Conservation (phyloP, 768 basidiomycete species). For the Xerocomellus amylosporus region DNA sequence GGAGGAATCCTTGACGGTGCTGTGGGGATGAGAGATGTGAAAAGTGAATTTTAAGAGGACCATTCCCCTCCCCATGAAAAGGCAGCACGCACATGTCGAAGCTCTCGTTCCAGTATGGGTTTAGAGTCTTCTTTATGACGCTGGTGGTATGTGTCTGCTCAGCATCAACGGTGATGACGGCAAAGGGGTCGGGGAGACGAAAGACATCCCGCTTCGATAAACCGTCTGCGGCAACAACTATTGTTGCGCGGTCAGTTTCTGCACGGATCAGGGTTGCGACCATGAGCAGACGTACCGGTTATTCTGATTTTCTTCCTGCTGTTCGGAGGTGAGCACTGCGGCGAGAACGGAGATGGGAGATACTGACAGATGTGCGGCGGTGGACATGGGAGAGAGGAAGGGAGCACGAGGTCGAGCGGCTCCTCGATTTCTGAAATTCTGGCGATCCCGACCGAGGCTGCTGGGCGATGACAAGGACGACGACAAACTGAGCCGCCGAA, state of each 20-base stretch:
- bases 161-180: slow-evolving; percentile 96
- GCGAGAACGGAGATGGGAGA: neutral
- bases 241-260: slow-evolving; percentile 6
- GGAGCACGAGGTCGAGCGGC: neutral
- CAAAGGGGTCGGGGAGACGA: slow-evolving; percentile 95
- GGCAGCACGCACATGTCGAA: slow-evolving; percentile 81
- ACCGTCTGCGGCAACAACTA: slow-evolving; percentile 94
- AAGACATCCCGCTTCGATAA: slow-evolving; percentile 94
- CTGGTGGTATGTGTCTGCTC: slow-evolving; percentile 97
- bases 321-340: slow-evolving; percentile 12
- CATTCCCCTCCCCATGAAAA: neutral
- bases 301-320: slow-evolving; percentile 75
- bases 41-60: neutral
- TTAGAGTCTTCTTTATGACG: slow-evolving; percentile 93
- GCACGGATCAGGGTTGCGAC: neutral
- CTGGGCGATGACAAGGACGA: slow-evolving; percentile 18
- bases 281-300: slow-evolving; percentile 50
- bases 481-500: slow-evolving; percentile 14
- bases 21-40: slow-evolving; percentile 32
- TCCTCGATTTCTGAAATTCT: neutral
- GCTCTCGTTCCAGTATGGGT: slow-evolving; percentile 97
- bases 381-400: slow-evolving; percentile 24
- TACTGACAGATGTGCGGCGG: slow-evolving; percentile 28
- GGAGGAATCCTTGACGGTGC: slow-evolving; percentile 96
- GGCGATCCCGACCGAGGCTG: neutral